Evolutionary conservation across 257 asterid genomes (phyloP), one percentile per base, ranked within the genome.

Genomic region (Solanum tarijense): DNA sequence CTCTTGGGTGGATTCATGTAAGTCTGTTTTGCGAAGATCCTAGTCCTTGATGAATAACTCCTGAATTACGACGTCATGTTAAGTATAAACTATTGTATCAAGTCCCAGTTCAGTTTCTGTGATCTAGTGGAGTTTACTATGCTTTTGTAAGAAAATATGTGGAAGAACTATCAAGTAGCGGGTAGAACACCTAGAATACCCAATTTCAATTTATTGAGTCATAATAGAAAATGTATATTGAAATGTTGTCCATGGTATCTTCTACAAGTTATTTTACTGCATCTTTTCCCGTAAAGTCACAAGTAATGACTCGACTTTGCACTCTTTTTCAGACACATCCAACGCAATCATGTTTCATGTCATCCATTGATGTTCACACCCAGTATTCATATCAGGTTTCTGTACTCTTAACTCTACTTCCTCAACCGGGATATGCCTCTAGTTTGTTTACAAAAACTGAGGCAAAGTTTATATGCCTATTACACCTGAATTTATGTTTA

Each of bases 1-100:
- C 98, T 66, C 91, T 97, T 81, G 98, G 98, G 86, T 97, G 99
- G 98, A 97, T 97, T 91, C 99, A 97, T 93, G 99, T 95, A 94
- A 92, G 97, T 90, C 52, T 68, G 35, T 32, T 48, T 66, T 91
- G 87, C 12, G 73, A 29, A 66, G 69, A 48, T 31, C 86, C 71
- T 48, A 52, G 68, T 46, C 43, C 71, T 48, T 31, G 86, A 82
- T 82, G 58, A 81, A 82, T 48, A 29, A 52, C 43, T 43, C 65
- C 68, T 20, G 69, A 82, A 82, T 82, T 82, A 21, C 12, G 7
- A 32, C 14, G 43, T 52, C 69, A 81, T 48, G 43, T 18, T 46
- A 82, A 78, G 60, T 82, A 20, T 82, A 20, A 52, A 82, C 86
- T 82, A 82, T 48, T 48, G 41, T 32, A 82, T 66, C 31, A 82